phyloP scores from a whole-genome alignment of 345 rosid species.

The Arabidopsis thaliana region TAIR10.1 NC_003071.7:12361501-12362000 shows the following conservation, averaged over 20 bases:
- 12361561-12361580: background rate
- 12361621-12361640: slow-evolving; percentile 13
- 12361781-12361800: slow-evolving; percentile 38
- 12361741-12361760: slow-evolving; percentile 27
- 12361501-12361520: background rate
- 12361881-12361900: slow-evolving; percentile 26
- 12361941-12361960: slow-evolving; percentile 31
- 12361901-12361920: background rate
- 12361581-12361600: background rate
- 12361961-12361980: slow-evolving; percentile 36
- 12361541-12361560: background rate
- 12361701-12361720: slow-evolving; percentile 15
- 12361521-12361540: background rate
- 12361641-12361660: slow-evolving; percentile 17
- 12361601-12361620: background rate
- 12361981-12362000: slow-evolving; percentile 4
- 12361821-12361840: background rate
- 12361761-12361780: slow-evolving; percentile 37
- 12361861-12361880: slow-evolving; percentile 27
- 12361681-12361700: slow-evolving; percentile 33
- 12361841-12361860: slow-evolving; percentile 11
- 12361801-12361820: slow-evolving; percentile 34
- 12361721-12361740: slow-evolving; percentile 26
- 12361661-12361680: slow-evolving; percentile 27
- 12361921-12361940: slow-evolving; percentile 13